Base-by-base conservation (phyloP, 805 yeast species). In the Jamesozyma spencerorum region DNA sequence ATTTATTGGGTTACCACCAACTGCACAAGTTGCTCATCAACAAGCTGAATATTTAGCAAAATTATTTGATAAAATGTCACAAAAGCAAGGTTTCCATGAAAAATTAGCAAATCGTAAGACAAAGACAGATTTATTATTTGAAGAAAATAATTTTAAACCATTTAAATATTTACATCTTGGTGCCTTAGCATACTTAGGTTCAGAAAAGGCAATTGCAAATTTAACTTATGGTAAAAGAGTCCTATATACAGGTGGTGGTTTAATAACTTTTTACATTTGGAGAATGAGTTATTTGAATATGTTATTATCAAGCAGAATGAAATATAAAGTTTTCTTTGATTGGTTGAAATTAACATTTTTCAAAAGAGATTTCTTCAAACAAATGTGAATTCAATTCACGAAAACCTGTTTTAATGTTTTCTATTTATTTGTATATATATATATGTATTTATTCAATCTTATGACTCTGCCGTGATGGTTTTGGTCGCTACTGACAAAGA, bases 11-110 rank as follows among this genome's bases (percentile, higher is more conserved):
- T 76, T 77, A 57, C 94, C 96, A 15, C 97, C 97, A 53, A 88
- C 97, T 43, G 97, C 97, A 22, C 97, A 88, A 71, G 96, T 87
- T 44, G 97, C 97, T 30, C 81, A 85, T 66, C 97, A 88, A 71
- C 82, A 86, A 66, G 97, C 96, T 54, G 72, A 72, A 43, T 88
- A 75, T 66, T 73, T 88, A 53, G 88, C 86, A 37, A 70, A 72
- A 37, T 75, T 76, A 49, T 82, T 88, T 63, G 77, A 74, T 63
- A 81, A 74, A 58, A 62, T 67, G 61, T 63, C 63, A n/a, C 59
- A 63, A 39, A 52, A 58, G 38, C 62, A 65, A 30, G 55, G 53
- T 39, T 63, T 67, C 56, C 68, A 65, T 47, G 46, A 68, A 54
- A 54, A 60, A 31, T 55, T 70, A 39, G 50, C 52, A 29, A 42